Conservation (phyloP, 371 early-diverging fungal genomes). For the Lichtheimia corymbifera region DNA sequence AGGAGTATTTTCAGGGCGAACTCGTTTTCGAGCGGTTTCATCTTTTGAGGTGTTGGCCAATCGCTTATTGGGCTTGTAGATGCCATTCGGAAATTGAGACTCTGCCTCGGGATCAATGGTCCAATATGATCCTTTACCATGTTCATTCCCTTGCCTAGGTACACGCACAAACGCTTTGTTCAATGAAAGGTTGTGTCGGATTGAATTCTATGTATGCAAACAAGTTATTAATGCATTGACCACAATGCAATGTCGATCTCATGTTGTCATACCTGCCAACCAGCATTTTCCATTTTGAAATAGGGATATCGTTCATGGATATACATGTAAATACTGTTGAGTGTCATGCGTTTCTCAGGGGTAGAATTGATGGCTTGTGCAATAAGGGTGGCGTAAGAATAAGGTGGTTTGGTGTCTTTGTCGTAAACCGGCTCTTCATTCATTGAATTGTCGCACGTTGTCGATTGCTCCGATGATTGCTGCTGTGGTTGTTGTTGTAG, state of each 20-base stretch:
- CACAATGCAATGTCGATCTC: slow-evolving; percentile 39
- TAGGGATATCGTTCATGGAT: slow-evolving; percentile 74
- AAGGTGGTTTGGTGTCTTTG: slow-evolving; percentile 64
- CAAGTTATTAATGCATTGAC: too few relatives aligned
- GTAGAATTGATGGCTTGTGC: slow-evolving; percentile 79
- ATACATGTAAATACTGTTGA: slow-evolving; percentile 89
- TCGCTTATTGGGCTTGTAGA: slow-evolving; percentile 14
- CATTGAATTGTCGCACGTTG: neutral
- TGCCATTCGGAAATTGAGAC: slow-evolving; percentile 9
- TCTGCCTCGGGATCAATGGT: slow-evolving; percentile 22
- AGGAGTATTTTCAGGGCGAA: neutral
- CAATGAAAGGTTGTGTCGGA: slow-evolving; percentile 96
- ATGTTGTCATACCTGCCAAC: slow-evolving; percentile 69
- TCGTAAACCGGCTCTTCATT: slow-evolving; percentile 5
- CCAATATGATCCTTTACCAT: slow-evolving; percentile 99
- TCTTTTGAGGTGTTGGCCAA: neutral
- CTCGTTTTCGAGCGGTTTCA: slow-evolving; percentile 6
- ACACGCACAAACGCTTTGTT: slow-evolving; percentile 93
- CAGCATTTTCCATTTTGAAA: slow-evolving; percentile 69
- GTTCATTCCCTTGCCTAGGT: slow-evolving; percentile 85
- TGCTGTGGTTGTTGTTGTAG: slow-evolving; percentile 23
- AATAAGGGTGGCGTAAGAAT: slow-evolving; percentile 87
- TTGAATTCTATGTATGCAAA: slow-evolving; percentile 77
- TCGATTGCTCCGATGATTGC: neutral
- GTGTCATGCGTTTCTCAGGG: slow-evolving; percentile 72